Conservation (phyloP, 2,329 filamentous ascomycete species). For the Thermoascus crustaceus region DNA sequence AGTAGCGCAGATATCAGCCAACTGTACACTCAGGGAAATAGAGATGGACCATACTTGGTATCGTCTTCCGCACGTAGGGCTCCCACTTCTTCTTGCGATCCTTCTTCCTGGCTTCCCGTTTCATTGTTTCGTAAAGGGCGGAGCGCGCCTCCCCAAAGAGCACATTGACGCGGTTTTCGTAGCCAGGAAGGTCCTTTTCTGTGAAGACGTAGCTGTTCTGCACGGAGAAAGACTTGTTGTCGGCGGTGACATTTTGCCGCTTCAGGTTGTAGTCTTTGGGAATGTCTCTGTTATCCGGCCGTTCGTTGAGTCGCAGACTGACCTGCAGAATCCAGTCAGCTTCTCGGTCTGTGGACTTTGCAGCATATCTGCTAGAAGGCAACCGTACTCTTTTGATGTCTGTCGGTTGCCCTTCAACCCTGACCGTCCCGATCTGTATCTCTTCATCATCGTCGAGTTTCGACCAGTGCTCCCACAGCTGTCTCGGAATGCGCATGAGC, state of each 20-base stretch:
- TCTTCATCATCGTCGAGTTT: slow-evolving; percentile 71
- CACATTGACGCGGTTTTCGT: slow-evolving; percentile 42
- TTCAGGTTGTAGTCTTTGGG: slow-evolving; percentile 84
- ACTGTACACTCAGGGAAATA: slow-evolving; percentile 3
- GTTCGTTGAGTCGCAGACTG: slow-evolving; percentile 58
- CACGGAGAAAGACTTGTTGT: slow-evolving; percentile 40
- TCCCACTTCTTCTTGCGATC: slow-evolving; percentile 47
- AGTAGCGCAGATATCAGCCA: slow-evolving; percentile 7
- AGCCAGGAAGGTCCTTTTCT: slow-evolving; percentile 83
- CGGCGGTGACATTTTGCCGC: slow-evolving; percentile 50
- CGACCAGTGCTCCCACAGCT: slow-evolving; percentile 72
- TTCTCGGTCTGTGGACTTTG: slow-evolving; percentile 5
- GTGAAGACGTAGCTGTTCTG: slow-evolving; percentile 87
- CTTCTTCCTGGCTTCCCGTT: slow-evolving; percentile 37
- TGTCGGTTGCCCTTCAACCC: slow-evolving; percentile 49
- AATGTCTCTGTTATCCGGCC: slow-evolving; percentile 62
- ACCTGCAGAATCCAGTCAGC: slow-evolving; percentile 47
- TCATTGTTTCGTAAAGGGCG: slow-evolving; percentile 39
- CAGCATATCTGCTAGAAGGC: too few relatives aligned
- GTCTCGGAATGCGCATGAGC: slow-evolving; percentile 69
- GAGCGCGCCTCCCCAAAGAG: slow-evolving; percentile 38
- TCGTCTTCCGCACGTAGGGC: slow-evolving; percentile 51
- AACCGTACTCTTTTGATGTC: slow-evolving; percentile 40
- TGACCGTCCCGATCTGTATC: slow-evolving; percentile 70
- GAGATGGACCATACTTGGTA: slow-evolving; percentile 54